Evolutionary conservation across 2,329 filamentous ascomycete species (phyloP).

Genomic region (Botrytis byssoidea): DNA sequence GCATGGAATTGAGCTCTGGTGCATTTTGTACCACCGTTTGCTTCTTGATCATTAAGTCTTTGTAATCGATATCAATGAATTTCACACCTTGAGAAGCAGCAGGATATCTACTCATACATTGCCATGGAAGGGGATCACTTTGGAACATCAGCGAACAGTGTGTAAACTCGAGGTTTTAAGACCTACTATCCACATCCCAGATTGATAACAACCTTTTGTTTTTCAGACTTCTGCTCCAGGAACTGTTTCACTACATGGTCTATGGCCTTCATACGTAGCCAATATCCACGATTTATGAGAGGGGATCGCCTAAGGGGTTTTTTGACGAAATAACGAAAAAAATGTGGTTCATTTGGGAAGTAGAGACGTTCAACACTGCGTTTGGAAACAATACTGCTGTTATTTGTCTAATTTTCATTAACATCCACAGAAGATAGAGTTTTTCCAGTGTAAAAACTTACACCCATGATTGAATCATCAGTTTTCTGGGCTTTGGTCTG

Average conservation of each 20-base stretch:
- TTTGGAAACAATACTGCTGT: slow-evolving; percentile 89
- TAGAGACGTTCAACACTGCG: slow-evolving; percentile 89
- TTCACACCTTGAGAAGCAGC: slow-evolving; percentile 55
- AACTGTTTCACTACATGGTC: slow-evolving; percentile 74
- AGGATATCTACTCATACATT: slow-evolving; percentile 68
- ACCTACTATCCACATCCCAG: slow-evolving; percentile 87
- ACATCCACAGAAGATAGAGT: neutral
- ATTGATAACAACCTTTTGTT: slow-evolving; percentile 73
- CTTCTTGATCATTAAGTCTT: slow-evolving; percentile 75
- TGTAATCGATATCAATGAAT: slow-evolving; percentile 87
- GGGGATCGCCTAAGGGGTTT: slow-evolving; percentile 82
- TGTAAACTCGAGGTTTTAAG: slow-evolving; percentile 20
- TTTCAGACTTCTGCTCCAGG: slow-evolving; percentile 55
- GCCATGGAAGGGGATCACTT: slow-evolving; percentile 86
- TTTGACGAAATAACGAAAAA: slow-evolving; percentile 82
- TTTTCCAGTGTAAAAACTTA: slow-evolving; percentile 23
- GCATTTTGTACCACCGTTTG: slow-evolving; percentile 63
- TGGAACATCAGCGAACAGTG: slow-evolving; percentile 21
- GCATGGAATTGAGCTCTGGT: slow-evolving; percentile 54
- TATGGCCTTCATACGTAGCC: slow-evolving; percentile 64
- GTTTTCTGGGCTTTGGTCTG: slow-evolving; percentile 17
- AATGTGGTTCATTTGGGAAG: slow-evolving; percentile 72
- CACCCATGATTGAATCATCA: slow-evolving; percentile 47
- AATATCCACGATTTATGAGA: slow-evolving; percentile 74
- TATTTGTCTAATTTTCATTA: slow-evolving; percentile 65